phyloP scores from a whole-genome alignment of 345 rosid genomes.

The Populus ilicifolia region DNA sequence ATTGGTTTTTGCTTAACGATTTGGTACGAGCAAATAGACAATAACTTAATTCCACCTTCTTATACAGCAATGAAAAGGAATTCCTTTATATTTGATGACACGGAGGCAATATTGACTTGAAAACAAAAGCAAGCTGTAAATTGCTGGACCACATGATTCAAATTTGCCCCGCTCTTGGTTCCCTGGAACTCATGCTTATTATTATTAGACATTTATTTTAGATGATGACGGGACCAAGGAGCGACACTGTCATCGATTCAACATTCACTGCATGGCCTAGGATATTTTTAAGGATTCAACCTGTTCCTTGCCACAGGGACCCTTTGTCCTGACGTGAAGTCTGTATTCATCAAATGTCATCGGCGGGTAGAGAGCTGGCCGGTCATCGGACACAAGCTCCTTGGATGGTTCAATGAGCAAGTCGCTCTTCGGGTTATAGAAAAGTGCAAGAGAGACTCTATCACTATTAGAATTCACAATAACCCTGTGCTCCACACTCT shows the following conservation, averaged over 20 bases:
- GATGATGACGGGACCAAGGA: neutral
- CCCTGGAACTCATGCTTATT: neutral
- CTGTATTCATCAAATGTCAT: conserved; percentile 26
- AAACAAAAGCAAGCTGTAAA: neutral
- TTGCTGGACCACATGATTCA: neutral
- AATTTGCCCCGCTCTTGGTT: neutral
- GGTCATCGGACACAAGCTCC: conserved; percentile 21
- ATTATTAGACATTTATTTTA: neutral
- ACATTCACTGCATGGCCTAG: neutral
- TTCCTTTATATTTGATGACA: neutral
- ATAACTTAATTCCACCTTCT: neutral
- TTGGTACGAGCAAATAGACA: neutral
- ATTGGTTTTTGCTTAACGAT: neutral
- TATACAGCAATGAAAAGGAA: neutral
- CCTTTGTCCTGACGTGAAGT: conserved; percentile 23
- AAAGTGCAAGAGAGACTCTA: conserved; percentile 28
- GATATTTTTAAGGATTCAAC: conserved; percentile 16
- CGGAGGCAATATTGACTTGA: neutral
- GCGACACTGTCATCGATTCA: neutral
- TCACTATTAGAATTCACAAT: conserved; percentile 26
- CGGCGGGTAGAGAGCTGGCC: conserved; percentile 22
- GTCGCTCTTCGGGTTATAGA: conserved; percentile 30
- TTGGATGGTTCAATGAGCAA: conserved; percentile 13
- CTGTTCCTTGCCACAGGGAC: conserved; percentile 20
- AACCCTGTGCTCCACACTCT: conserved; percentile 31